Evolutionary conservation across 495 filamentous ascomycete species (phyloP), one percentile per base, ranked within the genome.

Genomic region (Penicillium desertorum): DNA sequence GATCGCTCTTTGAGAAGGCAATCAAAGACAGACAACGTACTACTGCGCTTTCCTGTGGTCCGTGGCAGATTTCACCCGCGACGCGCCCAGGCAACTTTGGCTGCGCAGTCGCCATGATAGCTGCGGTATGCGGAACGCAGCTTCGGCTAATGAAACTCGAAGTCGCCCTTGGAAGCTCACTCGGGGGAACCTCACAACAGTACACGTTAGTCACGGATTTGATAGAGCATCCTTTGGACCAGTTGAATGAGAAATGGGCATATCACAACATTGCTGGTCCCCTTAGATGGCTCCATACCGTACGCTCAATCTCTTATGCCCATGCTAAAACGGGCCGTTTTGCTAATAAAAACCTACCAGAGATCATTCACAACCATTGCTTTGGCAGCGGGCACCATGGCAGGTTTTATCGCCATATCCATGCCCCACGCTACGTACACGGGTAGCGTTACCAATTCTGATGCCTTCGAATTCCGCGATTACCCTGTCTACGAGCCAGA

Each of bases 1-100:
- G 57, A 1, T 76, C 77, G 2, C 25, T 77, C 11, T 64, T 77
- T 17, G 57, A 63, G 6, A 57, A 60, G 2, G 59, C 67, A 8
- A 30, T 78, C 12, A 63, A 62, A 16, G 55, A 56, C 4, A 63
- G 65, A 45, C 44, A 58, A 1, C 65, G 62, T 16, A 51, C 63
- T 20, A 53, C 66, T 11, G 68, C 62, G 20, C 41, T 76, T 44
- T 60, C 67, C 2, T 73, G 68, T 58, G 75, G 77, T 0, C 77
- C 77, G 29, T 79, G 77, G 77, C 29, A 71, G 17, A 49, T 22
- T 19, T 43, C 54, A 22, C 16, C 58, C 0, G 22, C 19, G 1
- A 14, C 53, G 11, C 27, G 19, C 1, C 34, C 61, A 5, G 48
- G 54, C 2, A 22, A 42, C 17, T 43, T 48, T 22, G 56, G 57